Evolutionary conservation across 768 basidiomycete species (phyloP), one percentile per base, ranked within the genome.

Genomic region (Artomyces pyxidatus): DNA sequence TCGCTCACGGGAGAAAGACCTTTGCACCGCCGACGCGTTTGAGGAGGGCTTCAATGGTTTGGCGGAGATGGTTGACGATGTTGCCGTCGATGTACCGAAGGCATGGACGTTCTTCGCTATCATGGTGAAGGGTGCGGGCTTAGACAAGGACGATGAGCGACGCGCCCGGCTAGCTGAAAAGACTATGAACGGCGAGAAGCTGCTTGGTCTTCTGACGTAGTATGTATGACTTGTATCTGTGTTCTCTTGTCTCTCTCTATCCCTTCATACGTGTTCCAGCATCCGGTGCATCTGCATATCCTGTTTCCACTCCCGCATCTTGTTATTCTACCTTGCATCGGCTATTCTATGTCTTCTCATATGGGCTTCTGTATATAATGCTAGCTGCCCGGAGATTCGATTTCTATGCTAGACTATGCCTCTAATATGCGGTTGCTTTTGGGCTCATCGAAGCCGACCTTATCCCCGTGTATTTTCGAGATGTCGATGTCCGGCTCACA

Each of bases 31-130:
- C 4, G 76, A 74, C 4, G 64, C 76, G 3, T 83, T 96, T 63
- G 84, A 90, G 66, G 75, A 83, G 50, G 89, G 90, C 12, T 81
- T 95, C 63, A 61, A 61, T 40, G 73, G 76, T 0, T 73, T 80
- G 44, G 80, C 83, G 23, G 88, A 91, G 65, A 67, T 83, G 48
- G 74, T 98, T 58, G 90, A 92, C 59, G 93, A 97, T 61, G 77
- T 93, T 50, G 83, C 85, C 26, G 83, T 93, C 57, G 93, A 98
- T 63, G 87, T 86, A 40, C 94, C 95, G 8, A 84, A 83, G 60
- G 95, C 92, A 0, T 84, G 85, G 69, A 64, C 74, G 37, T 77
- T 83, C 50, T 81, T 90, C 63, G 88, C 81, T 11, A 70, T 78
- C 51, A 79, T 95, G 70, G 66, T 95, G 49, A 81, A 77, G 62